Base-by-base conservation (phyloP, 192 early-diverging fungal species). In the Phlyctochytrium bullatum region DNA sequence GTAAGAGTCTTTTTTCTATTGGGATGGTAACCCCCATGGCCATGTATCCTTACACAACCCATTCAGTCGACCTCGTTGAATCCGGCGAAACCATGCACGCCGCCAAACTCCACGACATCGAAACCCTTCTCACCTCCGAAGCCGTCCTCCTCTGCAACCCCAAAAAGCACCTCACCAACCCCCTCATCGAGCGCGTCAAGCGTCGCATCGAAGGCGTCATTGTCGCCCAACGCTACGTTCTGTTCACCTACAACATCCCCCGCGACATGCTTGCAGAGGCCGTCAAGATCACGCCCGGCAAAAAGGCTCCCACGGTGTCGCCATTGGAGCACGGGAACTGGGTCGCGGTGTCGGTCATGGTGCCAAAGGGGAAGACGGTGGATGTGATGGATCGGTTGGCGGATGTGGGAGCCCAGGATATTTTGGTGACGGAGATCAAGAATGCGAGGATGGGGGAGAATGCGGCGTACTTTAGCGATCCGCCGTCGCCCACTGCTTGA, bases 41-140 rank as follows among this genome's bases (percentile, higher is more conserved):
- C n/a, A n/a, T n/a, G n/a, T n/a, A n/a, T n/a, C n/a, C n/a, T n/a
- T n/a, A 29, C n/a, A 2, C 53, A 62, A n/a, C 51, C 34, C 57
- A n/a, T 28, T 34, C 34, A 75, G 61, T 88, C 23, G 83, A 83
- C 73, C 65, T 86, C 32, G 85, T 90, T 50, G 96, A 98, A 80
- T 93, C 92, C 24, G 97, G 97, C 64, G 96, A 99, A 62, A 99
- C 97, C n/a, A 99, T 99, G 97, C 87, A 93, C 52, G 97, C 94
- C 24, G 97, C 97, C 20, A 94, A 95, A n/a, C 85, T 99, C 24
- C 89, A 93, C 72, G 86, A 90, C 56, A 94, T 99, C 47, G 84
- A 84, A 40, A 94, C 91, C 6, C 71, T 99, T 10, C 34, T 96
- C 34, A 80, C 79, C 0, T 89, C 97, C 16, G 87, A 99, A 69